Base-by-base conservation (phyloP, 306 rosid genomes). In the Ormosia emarginata region DNA sequence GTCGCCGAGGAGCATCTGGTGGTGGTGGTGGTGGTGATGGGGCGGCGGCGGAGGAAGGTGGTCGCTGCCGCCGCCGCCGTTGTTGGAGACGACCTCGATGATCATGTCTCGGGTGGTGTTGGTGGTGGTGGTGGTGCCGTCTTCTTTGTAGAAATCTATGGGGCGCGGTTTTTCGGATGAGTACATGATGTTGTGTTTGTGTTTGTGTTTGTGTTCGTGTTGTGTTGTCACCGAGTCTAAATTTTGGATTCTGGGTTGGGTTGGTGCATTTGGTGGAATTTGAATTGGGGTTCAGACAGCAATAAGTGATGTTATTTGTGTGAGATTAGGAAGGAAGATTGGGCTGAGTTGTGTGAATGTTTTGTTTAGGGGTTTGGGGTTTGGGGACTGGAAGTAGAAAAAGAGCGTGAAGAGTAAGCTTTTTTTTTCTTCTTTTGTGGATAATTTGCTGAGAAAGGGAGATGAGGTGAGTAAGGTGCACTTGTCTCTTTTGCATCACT, bases 141-240 rank as follows among this genome's bases (percentile, higher is more conserved):
- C 93, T 63, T 87, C 91, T 47, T 92, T 92, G 93, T 90, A 90
- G 83, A 91, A 91, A 75, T 89, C 90, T 18, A 92, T 87, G 9
- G 97, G 88, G 5, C 91, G 93, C 4, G 97, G 95, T 73, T 94
- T 91, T 52, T 91, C 95, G 0, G 97, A 84, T 81, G 90, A 33
- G 79, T 93, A 94, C 97, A 94, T 94, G 82, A 0, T 70, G 55
- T 17, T 43, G 78, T 50, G 14, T 12, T 50, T 1, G 1, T 3
- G 1, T 50, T 43, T 2, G 8, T 6, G 7, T 6, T 41, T 6
- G 2, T 6, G 10, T 41, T 24, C 24, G 24, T 24, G 24, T 24
- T 24, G 24, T 24, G 24, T 24, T 24, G 24, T 24, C 24, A 24
- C 24, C 1, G 24, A 24, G 24, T 24, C 24, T 24, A 1, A 24